phyloP scores from a whole-genome alignment of 768 basidiomycete genomes.

The Mycena haematopus region DNA sequence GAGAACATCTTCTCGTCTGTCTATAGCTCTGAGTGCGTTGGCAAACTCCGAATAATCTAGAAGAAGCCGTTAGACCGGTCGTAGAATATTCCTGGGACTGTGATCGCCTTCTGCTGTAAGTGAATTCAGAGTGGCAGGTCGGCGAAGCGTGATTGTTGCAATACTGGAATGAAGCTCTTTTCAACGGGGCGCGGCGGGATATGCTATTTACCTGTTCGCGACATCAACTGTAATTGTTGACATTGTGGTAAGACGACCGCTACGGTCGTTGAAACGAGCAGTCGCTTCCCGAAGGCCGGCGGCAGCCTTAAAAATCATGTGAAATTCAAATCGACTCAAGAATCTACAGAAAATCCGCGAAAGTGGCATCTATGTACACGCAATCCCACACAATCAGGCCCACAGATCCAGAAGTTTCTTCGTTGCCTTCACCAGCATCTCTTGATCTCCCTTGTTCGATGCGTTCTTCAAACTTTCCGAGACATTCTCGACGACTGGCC shows the following conservation, averaged over 20 bases:
- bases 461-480: constrained; percentile 41
- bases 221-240: constrained; percentile 6
- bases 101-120: constrained; percentile 55
- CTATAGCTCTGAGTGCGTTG: constrained; percentile 60
- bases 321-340: not conserved
- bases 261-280: not conserved
- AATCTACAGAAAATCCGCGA: not conserved
- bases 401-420: constrained; percentile 50
- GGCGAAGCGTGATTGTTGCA: constrained; percentile 72
- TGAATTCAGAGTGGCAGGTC: constrained; percentile 66
- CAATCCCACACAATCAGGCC: constrained; percentile 34
- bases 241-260: not conserved
- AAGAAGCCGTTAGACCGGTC: not conserved
- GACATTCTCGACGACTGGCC: constrained; percentile 59
- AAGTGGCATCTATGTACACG: not conserved
- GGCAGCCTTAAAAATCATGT: constrained; percentile 5
- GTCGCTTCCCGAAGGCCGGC: not conserved
- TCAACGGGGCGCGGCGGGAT: not conserved
- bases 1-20: constrained; percentile 64
- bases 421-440: constrained; percentile 47
- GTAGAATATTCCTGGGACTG: not conserved
- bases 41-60: constrained; percentile 71
- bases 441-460: constrained; percentile 45
- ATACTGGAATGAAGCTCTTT: constrained; percentile 41
- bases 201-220: constrained; percentile 18